Evolutionary conservation across 805 yeast species (phyloP).

Genomic region (Nakazawaea wickerhamii): DNA sequence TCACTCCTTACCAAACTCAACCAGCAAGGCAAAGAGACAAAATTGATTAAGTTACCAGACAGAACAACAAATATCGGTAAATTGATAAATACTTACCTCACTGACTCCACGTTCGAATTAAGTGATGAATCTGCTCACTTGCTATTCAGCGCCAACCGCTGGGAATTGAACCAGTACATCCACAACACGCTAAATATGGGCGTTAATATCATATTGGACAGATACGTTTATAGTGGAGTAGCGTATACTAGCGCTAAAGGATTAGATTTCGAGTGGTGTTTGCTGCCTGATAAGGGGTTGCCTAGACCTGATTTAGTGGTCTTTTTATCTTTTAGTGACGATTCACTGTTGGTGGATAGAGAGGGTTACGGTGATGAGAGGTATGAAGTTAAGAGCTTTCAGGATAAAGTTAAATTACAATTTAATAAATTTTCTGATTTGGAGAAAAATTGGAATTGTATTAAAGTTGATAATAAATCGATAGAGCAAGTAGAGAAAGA

Average conservation of each 20-base stretch:
- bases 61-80: constrained; percentile 78
- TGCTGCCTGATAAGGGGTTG: constrained; percentile 74
- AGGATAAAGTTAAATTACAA: constrained; percentile 56
- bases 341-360: constrained; percentile 40
- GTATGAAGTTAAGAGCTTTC: constrained; percentile 75
- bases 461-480: constrained; percentile 55
- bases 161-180: constrained; percentile 69
- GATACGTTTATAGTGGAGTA: constrained; percentile 90
- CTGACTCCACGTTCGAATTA: constrained; percentile 40
- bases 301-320: constrained; percentile 82
- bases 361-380: constrained; percentile 93
- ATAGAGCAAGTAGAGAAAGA: constrained; percentile 49
- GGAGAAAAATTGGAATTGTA: constrained; percentile 32
- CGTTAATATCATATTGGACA: constrained; percentile 60
- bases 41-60: constrained; percentile 78
- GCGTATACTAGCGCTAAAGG: constrained; percentile 90
- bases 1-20: constrained; percentile 29
- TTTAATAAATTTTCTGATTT: constrained; percentile 42
- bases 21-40: constrained; percentile 27
- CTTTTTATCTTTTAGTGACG: constrained; percentile 59
- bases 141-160: constrained; percentile 86
- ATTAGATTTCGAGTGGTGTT: constrained; percentile 70
- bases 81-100: constrained; percentile 69
- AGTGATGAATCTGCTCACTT: constrained; percentile 83
- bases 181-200: constrained; percentile 44